A percentile compares a stretch with the other conserved stretches of the same genome.
phyloP scores from a whole-genome alignment of 2,329 filamentous ascomycete genomes.

The Colletotrichum sp. region DNA sequence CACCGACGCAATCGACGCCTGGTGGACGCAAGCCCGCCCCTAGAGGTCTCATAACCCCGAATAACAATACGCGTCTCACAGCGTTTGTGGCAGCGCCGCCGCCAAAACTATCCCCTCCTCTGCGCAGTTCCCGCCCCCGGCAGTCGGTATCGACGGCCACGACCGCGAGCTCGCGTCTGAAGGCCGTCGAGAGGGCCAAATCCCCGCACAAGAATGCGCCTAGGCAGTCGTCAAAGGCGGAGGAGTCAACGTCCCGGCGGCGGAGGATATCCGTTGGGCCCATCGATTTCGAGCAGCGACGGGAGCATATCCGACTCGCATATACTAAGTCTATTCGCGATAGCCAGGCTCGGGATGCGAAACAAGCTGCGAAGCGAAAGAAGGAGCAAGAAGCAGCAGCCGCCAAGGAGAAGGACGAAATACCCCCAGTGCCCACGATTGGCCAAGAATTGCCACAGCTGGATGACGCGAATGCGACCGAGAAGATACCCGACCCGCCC shows the following conservation, averaged over 20 bases:
- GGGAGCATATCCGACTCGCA: constrained; percentile 82
- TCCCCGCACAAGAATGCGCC: constrained; percentile 43
- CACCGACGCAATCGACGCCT: constrained; percentile 40
- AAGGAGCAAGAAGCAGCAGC: constrained; percentile 55
- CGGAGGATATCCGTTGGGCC: constrained; percentile 70
- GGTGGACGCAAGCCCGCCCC: constrained; percentile 44
- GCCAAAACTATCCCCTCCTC: constrained; percentile 76
- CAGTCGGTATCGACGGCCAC: constrained; percentile 79
- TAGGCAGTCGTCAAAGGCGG: constrained; percentile 34
- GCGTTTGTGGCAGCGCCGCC: constrained; percentile 75
- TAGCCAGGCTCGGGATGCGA: constrained; percentile 65
- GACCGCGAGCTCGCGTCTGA: constrained; percentile 73
- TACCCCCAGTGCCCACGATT: constrained; percentile 11
- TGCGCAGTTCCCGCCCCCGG: constrained; percentile 83
- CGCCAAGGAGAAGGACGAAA: constrained; percentile 36
- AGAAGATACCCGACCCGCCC: background rate
- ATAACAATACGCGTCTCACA: constrained; percentile 66
- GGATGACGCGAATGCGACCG: background rate
- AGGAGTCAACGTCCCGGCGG: constrained; percentile 44
- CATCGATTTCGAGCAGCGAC: constrained; percentile 83
- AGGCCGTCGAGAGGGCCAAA: constrained; percentile 62
- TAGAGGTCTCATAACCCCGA: constrained; percentile 48
- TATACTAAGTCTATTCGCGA: constrained; percentile 86
- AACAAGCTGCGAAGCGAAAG: constrained; percentile 57
- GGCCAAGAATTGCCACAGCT: background rate